Percentiles rank a stretch among this genome's conserved stretches.
Conservation (phyloP, 345 rosid species). For the Pelargonium nanum region DNA sequence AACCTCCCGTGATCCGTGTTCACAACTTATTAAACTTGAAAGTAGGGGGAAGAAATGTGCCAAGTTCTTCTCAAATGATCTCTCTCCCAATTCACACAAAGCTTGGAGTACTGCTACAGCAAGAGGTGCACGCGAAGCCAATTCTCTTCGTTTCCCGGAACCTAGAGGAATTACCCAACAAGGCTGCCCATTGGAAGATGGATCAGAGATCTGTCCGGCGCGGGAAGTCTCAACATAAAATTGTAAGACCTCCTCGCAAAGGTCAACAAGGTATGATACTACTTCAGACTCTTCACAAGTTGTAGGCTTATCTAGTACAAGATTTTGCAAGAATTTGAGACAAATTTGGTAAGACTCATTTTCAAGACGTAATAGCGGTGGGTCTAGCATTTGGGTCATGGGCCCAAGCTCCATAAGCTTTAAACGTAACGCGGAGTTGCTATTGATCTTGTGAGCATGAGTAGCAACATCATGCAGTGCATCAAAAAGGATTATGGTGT, state of each 20-base stretch:
- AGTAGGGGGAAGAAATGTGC: constrained; percentile 64
- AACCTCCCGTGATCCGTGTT: constrained; percentile 87
- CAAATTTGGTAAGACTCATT: constrained; percentile 93
- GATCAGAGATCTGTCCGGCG: constrained; percentile 29
- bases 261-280: constrained; percentile 58
- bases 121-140: constrained; percentile 71
- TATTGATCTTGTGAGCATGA: constrained; percentile 74
- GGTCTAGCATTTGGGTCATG: constrained; percentile 96
- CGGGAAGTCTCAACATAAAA: constrained; percentile 51
- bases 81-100: constrained; percentile 65
- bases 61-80: constrained; percentile 61
- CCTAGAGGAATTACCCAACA: constrained; percentile 79
- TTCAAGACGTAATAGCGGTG: constrained; percentile 85
- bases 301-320: constrained; percentile 47
- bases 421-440: constrained; percentile 39
- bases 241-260: constrained; percentile 63
- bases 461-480: constrained; percentile 76
- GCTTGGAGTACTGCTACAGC: constrained; percentile 72
- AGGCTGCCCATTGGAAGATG: constrained; percentile 26
- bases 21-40: constrained; percentile 72
- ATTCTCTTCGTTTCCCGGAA: constrained; percentile 79
- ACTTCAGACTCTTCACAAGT: constrained; percentile 41
- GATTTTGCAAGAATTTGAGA: constrained; percentile 80
- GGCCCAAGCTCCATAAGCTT: constrained; percentile 76
- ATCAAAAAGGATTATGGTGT: constrained; percentile 58